Conservation (phyloP, 2,329 filamentous ascomycete genomes). For the Xenosphaeropsis pyriputrescens region DNA sequence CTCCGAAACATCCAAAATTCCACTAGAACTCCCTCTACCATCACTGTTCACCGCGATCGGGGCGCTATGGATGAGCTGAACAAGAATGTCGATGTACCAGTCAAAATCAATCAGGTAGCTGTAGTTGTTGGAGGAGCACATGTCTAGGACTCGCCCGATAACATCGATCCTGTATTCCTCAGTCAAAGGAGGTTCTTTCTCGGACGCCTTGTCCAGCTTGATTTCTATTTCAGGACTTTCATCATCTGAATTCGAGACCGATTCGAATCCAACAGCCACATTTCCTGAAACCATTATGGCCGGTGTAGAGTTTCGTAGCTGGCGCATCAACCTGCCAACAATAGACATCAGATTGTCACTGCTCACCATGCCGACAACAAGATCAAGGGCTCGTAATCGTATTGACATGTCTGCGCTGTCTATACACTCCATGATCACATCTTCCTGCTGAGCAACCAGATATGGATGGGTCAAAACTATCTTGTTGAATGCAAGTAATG, state of each 20-base stretch:
- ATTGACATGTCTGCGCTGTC: constrained; percentile 95
- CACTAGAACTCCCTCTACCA: constrained; percentile 3
- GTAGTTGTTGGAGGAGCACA: constrained; percentile 86
- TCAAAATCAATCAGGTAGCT: constrained; percentile 80
- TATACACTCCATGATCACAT: constrained; percentile 92
- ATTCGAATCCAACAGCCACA: constrained; percentile 18
- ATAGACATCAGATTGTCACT: constrained; percentile 72
- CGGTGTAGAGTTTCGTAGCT: constrained; percentile 56
- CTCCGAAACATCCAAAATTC: constrained; percentile 39
- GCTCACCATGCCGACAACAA: constrained; percentile 89
- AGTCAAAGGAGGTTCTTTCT: constrained; percentile 49
- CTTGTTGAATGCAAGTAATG: constrained; percentile 85
- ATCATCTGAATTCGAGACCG: constrained; percentile 33
- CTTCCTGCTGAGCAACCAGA: constrained; percentile 82
- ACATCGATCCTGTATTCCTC: constrained; percentile 78
- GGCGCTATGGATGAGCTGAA: constrained; percentile 66
- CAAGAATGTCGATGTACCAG: constrained; percentile 88
- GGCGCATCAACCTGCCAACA: constrained; percentile 74
- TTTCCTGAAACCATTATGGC: constrained; percentile 22
- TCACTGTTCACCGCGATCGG: constrained; percentile 26
- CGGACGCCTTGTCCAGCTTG: constrained; percentile 33
- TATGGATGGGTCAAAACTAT: constrained; percentile 81
- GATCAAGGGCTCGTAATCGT: constrained; percentile 76
- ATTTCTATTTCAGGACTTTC: constrained; percentile 35
- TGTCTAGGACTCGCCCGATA: constrained; percentile 67